Base-by-base conservation (phyloP, 805 yeast species). In the Yarrowia deformans region DNA sequence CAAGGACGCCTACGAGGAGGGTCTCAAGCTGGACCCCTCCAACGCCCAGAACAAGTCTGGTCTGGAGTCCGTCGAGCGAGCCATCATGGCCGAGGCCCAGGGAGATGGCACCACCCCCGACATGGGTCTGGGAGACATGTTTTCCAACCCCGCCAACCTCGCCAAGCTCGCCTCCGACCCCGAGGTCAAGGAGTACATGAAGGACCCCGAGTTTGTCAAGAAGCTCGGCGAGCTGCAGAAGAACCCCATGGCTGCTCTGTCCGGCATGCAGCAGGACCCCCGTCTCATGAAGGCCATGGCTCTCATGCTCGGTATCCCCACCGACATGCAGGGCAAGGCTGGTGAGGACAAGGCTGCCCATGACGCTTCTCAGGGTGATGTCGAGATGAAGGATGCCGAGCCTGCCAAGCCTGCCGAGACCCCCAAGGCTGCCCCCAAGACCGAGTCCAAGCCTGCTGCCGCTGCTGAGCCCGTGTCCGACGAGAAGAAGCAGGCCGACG, bases 1-100 rank as follows among this genome's bases (percentile, higher is more conserved):
- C 56, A 85, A 85, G 73, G 78, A 79, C 35, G 83, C 90, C 34
- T 94, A 92, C 79, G 82, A 87, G 72, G 89, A 89, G 78, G 96
- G 97, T 8, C 81, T 94, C 73, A 90, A 89, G 75, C 79, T 93
- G 70, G 98, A 94, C 74, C 84, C 95, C 35, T 67, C 82, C 68
- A 95, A 95, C 78, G 87, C 91, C 70, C 90, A 91, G 87, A 98
- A 98, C 49, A 84, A 88, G 78, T 88, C 88, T 61, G 99, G 98
- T 3, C 79, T 93, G 70, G 80, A 84, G 67, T 84, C 90, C 67
- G 93, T 93, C 32, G 85, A 87, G 67, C 84, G 84, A 52, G 88
- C 93, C 14, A 82, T 86, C 70, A 77, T 78, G 42, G 75, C 85
- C 16, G 84, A 86, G 75, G 84, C 84, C 61, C 75, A 77, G 42